A percentile compares a stretch with the other conserved stretches of the same genome.
Conservation (phyloP, 2,329 filamentous ascomycete genomes). For the Aspergillus japonicus region DNA sequence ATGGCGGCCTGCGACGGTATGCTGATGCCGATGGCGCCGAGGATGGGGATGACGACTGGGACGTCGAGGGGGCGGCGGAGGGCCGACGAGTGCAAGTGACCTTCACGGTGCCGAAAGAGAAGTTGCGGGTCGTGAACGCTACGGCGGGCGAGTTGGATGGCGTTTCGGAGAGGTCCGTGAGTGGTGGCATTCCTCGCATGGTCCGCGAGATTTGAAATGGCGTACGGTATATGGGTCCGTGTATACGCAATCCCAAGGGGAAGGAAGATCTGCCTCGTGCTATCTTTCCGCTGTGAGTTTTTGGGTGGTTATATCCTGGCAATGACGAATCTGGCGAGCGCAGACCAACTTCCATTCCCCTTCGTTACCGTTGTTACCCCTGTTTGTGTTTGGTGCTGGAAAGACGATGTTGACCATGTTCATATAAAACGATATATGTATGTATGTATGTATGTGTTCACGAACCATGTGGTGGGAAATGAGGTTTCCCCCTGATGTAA, state of each 20-base stretch:
- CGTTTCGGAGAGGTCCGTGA: conserved; percentile 29
- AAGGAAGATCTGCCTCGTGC: too few species aligned
- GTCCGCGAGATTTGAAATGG: not conserved
- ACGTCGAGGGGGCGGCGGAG: conserved; percentile 71
- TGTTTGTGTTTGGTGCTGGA: not conserved
- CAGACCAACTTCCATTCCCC: not conserved
- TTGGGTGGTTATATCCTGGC: too few species aligned
- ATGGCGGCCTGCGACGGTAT: not conserved
- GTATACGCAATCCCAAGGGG: too few species aligned
- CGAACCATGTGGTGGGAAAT: not conserved
- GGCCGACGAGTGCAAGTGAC: conserved; percentile 75
- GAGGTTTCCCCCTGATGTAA: not conserved
- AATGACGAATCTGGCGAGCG: too few species aligned
- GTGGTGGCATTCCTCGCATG: conserved; percentile 10
- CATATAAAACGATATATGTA: not conserved
- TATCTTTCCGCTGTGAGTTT: too few species aligned
- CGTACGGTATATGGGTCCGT: too few species aligned
- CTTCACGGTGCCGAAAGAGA: conserved; percentile 89
- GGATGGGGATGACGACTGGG: conserved; percentile 61
- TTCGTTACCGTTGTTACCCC: not conserved
- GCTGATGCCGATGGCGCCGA: conserved; percentile 1
- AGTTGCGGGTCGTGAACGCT: conserved; percentile 84
- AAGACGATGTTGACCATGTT: not conserved
- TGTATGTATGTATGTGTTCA: not conserved
- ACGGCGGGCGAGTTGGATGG: conserved; percentile 43